Evolutionary conservation across 768 basidiomycete species (phyloP).

Genomic region (Tephrocybe sp.): DNA sequence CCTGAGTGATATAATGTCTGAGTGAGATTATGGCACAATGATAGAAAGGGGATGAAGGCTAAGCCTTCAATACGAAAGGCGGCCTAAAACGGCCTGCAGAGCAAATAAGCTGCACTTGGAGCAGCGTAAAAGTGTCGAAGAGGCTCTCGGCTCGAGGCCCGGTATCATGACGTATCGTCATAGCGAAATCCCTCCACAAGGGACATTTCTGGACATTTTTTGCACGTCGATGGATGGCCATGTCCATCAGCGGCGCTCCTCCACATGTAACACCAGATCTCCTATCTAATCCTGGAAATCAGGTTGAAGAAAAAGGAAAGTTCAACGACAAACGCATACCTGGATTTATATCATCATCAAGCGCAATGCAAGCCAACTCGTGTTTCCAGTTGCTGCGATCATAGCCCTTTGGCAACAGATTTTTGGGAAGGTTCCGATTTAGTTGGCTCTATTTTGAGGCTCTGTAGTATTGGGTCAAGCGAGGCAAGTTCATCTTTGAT

Average conservation of each 20-base stretch:
- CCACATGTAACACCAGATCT: background rate
- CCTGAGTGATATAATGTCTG: too few species aligned
- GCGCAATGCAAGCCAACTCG: background rate
- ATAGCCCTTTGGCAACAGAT: constrained; percentile 7
- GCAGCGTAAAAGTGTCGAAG: background rate
- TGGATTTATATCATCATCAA: background rate
- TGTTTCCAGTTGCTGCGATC: constrained; percentile 6
- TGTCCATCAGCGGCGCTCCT: background rate
- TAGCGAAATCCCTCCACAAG: background rate
- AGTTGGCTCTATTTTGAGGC: constrained; percentile 31
- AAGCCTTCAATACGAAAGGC: background rate
- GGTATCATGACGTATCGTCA: background rate
- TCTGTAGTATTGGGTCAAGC: constrained; percentile 73
- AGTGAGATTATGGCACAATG: too few species aligned
- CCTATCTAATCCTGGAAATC: background rate
- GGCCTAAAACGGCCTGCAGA: background rate
- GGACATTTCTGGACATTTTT: background rate
- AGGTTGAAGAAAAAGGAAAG: background rate
- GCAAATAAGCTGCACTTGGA: background rate
- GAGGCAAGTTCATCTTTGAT: constrained; percentile 84
- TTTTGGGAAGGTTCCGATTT: constrained; percentile 2
- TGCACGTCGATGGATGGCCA: background rate
- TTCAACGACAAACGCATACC: background rate
- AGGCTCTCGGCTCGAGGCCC: background rate
- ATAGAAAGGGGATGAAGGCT: too few species aligned